These are phyloP conservation scores for Nectriaceae sp. DNA, from an alignment of 2,329 filamentous ascomycete species.

Conservation along the genomic window DNA sequence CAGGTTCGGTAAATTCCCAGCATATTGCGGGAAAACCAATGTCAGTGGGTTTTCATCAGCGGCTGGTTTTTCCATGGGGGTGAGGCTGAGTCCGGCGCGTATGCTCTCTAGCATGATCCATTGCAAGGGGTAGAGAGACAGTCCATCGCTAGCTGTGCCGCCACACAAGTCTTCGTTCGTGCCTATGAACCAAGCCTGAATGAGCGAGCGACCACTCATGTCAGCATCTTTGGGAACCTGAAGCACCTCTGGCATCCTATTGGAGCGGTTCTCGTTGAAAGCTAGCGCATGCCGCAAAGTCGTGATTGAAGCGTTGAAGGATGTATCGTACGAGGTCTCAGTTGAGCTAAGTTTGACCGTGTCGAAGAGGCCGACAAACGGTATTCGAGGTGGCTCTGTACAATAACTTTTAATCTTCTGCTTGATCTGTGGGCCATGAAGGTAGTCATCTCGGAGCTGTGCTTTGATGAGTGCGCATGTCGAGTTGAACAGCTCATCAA, in stretches of 20 bases:
- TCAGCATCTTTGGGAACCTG: conserved; percentile 9
- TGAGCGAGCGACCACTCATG: conserved; percentile 13
- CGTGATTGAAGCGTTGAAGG: conserved; percentile 17
- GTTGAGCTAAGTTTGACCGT: conserved; percentile 10
- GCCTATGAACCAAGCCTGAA: conserved; percentile 27
- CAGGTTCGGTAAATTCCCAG: conserved; percentile 19
- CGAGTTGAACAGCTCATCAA: conserved; percentile 22
- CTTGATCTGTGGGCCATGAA: conserved; percentile 12
- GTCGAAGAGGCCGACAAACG: conserved; percentile 26
- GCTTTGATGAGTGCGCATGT: conserved; percentile 22
- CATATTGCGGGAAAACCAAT: conserved; percentile 24
- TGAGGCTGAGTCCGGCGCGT: conserved; percentile 12
- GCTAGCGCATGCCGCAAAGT: conserved; percentile 23
- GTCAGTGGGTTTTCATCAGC: conserved; percentile 12
- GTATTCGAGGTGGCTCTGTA: conserved; percentile 16
- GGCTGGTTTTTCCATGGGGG: conserved; percentile 3
- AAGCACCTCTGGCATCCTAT: conserved; percentile 7
- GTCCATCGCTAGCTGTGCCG: conserved; percentile 18
- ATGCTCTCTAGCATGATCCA: conserved; percentile 28
- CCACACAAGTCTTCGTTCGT: conserved; percentile 25
- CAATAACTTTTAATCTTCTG: conserved; percentile 10
- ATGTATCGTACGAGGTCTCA: conserved; percentile 18
- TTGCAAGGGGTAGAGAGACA: conserved; percentile 25
- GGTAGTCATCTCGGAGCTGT: conserved; percentile 21
- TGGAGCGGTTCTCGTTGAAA: conserved; percentile 21